Conservation (phyloP, 371 early-diverging fungal genomes). For the Mortierella sp. region DNA sequence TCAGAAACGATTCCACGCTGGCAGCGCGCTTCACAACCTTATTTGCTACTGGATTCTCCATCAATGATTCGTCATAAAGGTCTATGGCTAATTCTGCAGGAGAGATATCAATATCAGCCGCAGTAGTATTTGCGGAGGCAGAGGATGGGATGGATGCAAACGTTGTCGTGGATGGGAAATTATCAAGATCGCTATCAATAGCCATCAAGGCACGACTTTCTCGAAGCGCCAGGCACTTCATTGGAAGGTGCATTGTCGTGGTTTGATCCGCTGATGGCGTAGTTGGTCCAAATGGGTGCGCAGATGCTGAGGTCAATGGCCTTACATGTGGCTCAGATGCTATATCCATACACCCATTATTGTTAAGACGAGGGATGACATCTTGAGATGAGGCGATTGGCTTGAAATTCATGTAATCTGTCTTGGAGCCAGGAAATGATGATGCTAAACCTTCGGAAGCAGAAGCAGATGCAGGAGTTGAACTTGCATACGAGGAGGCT, state of each 20-base stretch:
- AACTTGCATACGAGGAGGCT: not conserved
- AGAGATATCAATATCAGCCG: not conserved
- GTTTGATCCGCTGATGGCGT: not conserved
- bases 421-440: not conserved
- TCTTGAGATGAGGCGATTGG: not conserved
- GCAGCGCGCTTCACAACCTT: conserved; percentile 25
- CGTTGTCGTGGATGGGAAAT: not conserved
- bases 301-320: not conserved
- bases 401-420: conserved; percentile 16
- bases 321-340: not conserved
- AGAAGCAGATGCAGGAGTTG: conserved; percentile 8
- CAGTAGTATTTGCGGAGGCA: not conserved
- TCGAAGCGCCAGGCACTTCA: not conserved
- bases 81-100: not conserved
- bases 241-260: not conserved
- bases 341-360: not conserved
- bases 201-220: conserved; percentile 13
- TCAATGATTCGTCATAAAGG: not conserved
- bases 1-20: conserved; percentile 34
- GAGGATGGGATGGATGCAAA: conserved; percentile 2
- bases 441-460: not conserved
- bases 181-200: not conserved
- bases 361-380: not conserved
- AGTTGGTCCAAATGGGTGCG: too few species aligned
- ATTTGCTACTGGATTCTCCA: not conserved